These are phyloP conservation scores for Fraxinus albicans DNA, from an alignment of 305 asterid genomes.

Conservation along the genomic window DNA sequence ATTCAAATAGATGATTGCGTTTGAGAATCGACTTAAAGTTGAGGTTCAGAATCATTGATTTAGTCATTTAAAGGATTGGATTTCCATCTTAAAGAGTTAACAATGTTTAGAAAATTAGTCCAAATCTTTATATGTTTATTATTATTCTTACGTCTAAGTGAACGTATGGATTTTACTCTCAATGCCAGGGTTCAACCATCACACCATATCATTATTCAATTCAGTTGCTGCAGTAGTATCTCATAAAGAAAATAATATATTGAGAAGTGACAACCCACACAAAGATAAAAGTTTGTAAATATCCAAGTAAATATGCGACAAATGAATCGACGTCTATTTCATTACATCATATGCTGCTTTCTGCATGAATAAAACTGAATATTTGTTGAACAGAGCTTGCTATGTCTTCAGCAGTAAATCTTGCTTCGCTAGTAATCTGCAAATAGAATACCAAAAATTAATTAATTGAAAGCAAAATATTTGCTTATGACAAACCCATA, in stretches of 20 bases:
- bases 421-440: slow-evolving; percentile 71
- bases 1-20: not conserved
- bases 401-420: slow-evolving; percentile 76
- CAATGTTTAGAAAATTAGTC: not conserved
- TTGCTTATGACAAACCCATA: not conserved
- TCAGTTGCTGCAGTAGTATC: not conserved
- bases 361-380: slow-evolving; percentile 77
- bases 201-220: not conserved
- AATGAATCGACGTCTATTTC: not conserved
- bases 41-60: not conserved
- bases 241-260: not conserved
- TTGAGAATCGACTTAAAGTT: not conserved
- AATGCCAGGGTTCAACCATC: not conserved
- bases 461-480: not conserved
- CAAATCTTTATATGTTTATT: not conserved
- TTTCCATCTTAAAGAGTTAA: not conserved
- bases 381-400: slow-evolving; percentile 91
- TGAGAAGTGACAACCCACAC: not conserved
- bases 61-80: not conserved
- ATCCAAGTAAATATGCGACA: not conserved
- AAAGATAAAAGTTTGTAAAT: not conserved
- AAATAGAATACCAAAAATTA: not conserved
- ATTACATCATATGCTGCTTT: slow-evolving; percentile 32
- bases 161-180: not conserved
- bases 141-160: not conserved